Conservation (phyloP, 75 land plant genomes). For the Picea glauca region DNA sequence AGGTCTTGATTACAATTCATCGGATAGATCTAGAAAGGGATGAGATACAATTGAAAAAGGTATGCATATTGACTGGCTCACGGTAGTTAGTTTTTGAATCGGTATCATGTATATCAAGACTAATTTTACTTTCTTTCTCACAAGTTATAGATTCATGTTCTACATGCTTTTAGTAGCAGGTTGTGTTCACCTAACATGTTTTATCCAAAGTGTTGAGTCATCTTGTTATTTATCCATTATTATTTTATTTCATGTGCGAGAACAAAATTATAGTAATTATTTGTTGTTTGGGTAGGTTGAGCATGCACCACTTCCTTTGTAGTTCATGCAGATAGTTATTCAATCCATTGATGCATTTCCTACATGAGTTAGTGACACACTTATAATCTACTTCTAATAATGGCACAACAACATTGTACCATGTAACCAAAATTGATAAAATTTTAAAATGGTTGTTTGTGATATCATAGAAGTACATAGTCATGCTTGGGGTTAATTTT, state of each 20-base stretch:
- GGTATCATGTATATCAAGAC: not conserved
- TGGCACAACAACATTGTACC: too few species aligned
- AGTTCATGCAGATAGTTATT: constrained; percentile 96
- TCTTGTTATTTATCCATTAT: not conserved
- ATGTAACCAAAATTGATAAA: not conserved
- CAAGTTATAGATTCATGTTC: constrained; percentile 98
- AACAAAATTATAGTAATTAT: not conserved
- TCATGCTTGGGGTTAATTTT: too few species aligned
- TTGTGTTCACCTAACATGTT: constrained; percentile 91
- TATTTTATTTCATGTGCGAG: not conserved
- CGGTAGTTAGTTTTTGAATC: too few species aligned
- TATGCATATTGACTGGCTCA: too few species aligned
- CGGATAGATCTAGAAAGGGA: too few species aligned
- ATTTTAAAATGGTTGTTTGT: too few species aligned
- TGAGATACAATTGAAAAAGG: too few species aligned
- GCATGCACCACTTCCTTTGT: too few species aligned
- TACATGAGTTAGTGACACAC: constrained; percentile 51
- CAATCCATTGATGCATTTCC: constrained; percentile 88
- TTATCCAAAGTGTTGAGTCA: constrained; percentile 91
- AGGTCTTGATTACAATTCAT: constrained; percentile 89
- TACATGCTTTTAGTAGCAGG: constrained; percentile 86
- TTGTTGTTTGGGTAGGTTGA: constrained; percentile 45
- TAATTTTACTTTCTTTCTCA: not conserved
- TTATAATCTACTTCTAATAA: too few species aligned
- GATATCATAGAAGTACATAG: too few species aligned